Evolutionary conservation across 2,329 filamentous ascomycete genomes (phyloP), one percentile per base, ranked within the genome.

Genomic region (Fusarium zealandicum): DNA sequence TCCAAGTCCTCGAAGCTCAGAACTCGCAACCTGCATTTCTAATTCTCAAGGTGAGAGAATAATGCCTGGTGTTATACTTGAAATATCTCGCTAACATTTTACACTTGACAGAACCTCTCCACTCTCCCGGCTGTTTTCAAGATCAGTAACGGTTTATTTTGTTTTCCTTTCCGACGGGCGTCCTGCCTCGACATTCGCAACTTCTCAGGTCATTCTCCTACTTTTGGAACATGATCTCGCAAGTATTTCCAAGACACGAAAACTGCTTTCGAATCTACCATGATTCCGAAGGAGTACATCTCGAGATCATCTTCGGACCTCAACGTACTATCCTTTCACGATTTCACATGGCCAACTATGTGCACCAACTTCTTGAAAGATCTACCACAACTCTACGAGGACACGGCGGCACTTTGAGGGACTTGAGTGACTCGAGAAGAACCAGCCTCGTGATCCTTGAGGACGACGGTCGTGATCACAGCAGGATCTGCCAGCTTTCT

Each of bases 361-460:
- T 7, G 6, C 9, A 8, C 7, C 22, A 25, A 25, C 22, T 31
- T 47, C 22, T 39, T 39, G 44, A 28, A 7, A 16, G n/a, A 22
- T 22, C 13, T 25, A 32, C 17, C 28, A 30, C 25, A 25, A 12
- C 40, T 42, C 20, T 16, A 39, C 30, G 17, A 37, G 22, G 25
- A 41, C 10, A 25, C n/a, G 13, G 16, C 4, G 17, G 16, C 11
- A 47, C 44, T 47, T 39, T 32, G 13, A 18, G 35, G 44, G 35
- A 27, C 44, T 47, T 47, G 9, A 25, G 6, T 47, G 44, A 47
- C 32, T 36, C 35, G 38, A 39, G 16, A 47, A 47, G 22, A 25
- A 27, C 25, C 22, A 17, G 22, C 38, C 25, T 25, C 32, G n/a
- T 28, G 31, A 11, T 47, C 27, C 17, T 27, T 32, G 25, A 35